These are phyloP conservation scores for Suillus subluteus DNA, from an alignment of 768 basidiomycete genomes.

Conservation along the genomic window DNA sequence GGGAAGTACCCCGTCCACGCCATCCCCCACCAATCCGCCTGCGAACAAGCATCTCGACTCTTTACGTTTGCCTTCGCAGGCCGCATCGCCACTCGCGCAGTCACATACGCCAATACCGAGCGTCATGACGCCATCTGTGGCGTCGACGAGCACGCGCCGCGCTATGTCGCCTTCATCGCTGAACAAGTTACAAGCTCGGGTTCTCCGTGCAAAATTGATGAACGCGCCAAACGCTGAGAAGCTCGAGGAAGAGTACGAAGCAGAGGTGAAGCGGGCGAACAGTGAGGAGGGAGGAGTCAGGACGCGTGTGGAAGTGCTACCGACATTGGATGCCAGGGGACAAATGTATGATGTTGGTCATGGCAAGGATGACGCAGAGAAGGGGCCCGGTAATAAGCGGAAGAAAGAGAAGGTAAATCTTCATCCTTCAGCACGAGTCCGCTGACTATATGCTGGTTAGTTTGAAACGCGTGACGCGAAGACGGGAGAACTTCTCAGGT, in stretches of 20 bases:
- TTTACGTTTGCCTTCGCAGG: slow-evolving; percentile 62
- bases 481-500: slow-evolving; percentile 87
- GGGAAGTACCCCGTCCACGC: slow-evolving; percentile 61
- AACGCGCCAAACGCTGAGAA: slow-evolving; percentile 73
- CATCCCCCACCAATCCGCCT: slow-evolving; percentile 46
- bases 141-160: slow-evolving; percentile 39
- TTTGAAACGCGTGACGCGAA: slow-evolving; percentile 90
- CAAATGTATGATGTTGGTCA: slow-evolving; percentile 89
- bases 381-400: slow-evolving; percentile 70
- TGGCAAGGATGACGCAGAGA: slow-evolving; percentile 60
- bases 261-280: slow-evolving; percentile 55
- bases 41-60: slow-evolving; percentile 61
- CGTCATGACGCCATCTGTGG: slow-evolving; percentile 77
- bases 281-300: slow-evolving; percentile 48
- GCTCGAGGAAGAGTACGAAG: slow-evolving; percentile 87
- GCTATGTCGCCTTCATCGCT: slow-evolving; percentile 76
- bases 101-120: slow-evolving; percentile 86
- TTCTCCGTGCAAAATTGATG: slow-evolving; percentile 89
- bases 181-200: slow-evolving; percentile 92
- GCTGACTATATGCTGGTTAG: slow-evolving; percentile 34
- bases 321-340: slow-evolving; percentile 85
- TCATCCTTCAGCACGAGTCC: slow-evolving; percentile 10
- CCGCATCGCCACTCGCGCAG: slow-evolving; percentile 59
- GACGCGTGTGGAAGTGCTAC: slow-evolving; percentile 80
- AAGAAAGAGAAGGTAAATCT: slow-evolving; percentile 70